Conservation (phyloP, 805 yeast species). For the Candida hungchunana region DNA sequence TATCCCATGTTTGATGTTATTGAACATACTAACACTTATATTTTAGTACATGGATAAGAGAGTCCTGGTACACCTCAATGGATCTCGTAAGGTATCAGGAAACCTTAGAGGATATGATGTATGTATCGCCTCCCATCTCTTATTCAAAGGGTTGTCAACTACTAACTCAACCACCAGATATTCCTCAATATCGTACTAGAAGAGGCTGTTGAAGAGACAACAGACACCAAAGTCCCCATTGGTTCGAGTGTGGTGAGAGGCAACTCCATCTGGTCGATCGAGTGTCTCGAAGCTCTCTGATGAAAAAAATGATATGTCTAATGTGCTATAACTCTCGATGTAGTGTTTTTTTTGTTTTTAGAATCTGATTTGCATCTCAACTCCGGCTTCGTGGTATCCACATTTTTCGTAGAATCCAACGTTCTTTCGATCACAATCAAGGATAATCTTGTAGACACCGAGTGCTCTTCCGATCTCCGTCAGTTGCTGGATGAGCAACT, state of each 20-base stretch:
- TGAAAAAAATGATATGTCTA: background rate
- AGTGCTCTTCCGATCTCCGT: constrained; percentile 49
- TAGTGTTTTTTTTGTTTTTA: constrained; percentile 2
- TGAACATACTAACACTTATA: constrained; percentile 5
- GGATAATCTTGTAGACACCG: constrained; percentile 84
- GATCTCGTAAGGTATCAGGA: constrained; percentile 76
- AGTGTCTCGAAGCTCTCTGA: constrained; percentile 31
- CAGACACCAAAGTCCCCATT: constrained; percentile 45
- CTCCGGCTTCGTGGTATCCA: constrained; percentile 62
- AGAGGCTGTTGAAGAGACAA: constrained; percentile 59
- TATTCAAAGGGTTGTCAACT: too few relatives aligned
- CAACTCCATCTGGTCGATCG: constrained; percentile 70
- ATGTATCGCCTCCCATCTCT: constrained; percentile 4
- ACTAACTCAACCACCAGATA: constrained; percentile 30
- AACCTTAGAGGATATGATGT: constrained; percentile 76
- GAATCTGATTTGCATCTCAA: constrained; percentile 61
- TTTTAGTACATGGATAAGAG: constrained; percentile 73
- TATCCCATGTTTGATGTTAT: too few relatives aligned
- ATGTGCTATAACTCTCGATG: too few relatives aligned
- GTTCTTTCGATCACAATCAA: constrained; percentile 85
- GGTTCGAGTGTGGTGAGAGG: constrained; percentile 79
- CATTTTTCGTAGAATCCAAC: constrained; percentile 87
- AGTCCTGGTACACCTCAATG: constrained; percentile 70
- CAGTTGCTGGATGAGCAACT: constrained; percentile 56
- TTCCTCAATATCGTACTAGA: constrained; percentile 69